Evolutionary conservation across 768 basidiomycete genomes (phyloP).

Genomic region (Bullera alba): DNA sequence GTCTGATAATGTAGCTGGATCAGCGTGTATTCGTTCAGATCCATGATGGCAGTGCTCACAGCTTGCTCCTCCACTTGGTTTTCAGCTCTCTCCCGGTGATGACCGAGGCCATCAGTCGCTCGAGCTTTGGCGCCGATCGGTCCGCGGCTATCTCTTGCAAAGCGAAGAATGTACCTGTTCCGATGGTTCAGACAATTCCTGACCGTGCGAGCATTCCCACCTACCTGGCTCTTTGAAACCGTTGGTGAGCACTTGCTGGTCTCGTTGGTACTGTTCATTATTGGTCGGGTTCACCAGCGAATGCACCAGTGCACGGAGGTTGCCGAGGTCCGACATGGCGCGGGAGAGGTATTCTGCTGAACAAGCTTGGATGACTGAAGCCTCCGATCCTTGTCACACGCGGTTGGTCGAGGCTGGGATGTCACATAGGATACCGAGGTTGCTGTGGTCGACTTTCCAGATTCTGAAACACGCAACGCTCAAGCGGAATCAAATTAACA

Average conservation of each 20-base stretch:
- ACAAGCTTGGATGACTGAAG: no score
- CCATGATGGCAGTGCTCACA: constrained; percentile 15
- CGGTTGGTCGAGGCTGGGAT: no score
- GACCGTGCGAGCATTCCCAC: constrained; percentile 1
- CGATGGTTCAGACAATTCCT: not conserved
- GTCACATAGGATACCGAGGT: no score
- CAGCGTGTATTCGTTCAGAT: not conserved
- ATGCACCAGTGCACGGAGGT: constrained; percentile 23
- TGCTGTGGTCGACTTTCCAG: no score
- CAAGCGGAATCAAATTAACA: no score
- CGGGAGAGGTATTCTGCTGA: not conserved
- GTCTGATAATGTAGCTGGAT: constrained; percentile 1
- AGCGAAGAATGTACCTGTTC: constrained; percentile 33
- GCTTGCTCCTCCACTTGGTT: constrained; percentile 44
- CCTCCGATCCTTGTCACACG: no score
- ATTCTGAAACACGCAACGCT: no score
- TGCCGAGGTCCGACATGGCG: constrained; percentile 1
- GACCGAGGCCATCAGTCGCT: constrained; percentile 35
- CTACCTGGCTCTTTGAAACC: constrained; percentile 38
- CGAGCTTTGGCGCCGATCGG: constrained; percentile 24
- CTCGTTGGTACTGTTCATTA: constrained; percentile 22
- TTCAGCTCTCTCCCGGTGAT: constrained; percentile 42
- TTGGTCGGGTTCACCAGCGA: constrained; percentile 26
- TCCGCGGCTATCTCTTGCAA: constrained; percentile 35
- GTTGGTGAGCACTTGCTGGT: constrained; percentile 29